Percentiles rank a stretch among this genome's conserved stretches.
phyloP scores from a whole-genome alignment of 257 asterid genomes.

The Agastache rugosa region DNA sequence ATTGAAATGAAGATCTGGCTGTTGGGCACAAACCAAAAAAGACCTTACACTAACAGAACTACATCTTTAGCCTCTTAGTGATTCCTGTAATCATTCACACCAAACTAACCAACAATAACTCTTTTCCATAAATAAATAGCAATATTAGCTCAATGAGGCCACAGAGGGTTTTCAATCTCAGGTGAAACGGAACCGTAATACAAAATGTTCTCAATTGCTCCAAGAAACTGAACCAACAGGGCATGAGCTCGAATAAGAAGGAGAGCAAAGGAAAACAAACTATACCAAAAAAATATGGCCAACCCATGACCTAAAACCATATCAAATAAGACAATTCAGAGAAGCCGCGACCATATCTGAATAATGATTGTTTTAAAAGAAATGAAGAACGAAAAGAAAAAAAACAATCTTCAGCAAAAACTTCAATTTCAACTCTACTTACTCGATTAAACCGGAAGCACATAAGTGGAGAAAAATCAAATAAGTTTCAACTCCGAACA shows the following conservation, averaged over 20 bases:
- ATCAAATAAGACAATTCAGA: background rate
- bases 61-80: background rate
- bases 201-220: too few species aligned
- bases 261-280: background rate
- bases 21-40: background rate
- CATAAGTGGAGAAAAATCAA: background rate
- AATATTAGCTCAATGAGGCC: background rate
- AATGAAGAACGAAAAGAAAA: too few species aligned
- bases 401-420: constrained; percentile 16
- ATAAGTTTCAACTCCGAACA: background rate
- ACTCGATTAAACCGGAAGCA: constrained; percentile 17
- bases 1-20: background rate
- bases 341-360: too few species aligned
- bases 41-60: background rate
- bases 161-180: background rate
- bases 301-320: background rate
- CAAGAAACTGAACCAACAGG: background rate
- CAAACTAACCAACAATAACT: too few species aligned
- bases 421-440: constrained; percentile 23
- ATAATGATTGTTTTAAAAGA: too few species aligned
- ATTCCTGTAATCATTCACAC: background rate
- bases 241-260: background rate
- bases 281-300: background rate
- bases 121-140: background rate
- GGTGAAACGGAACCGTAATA: constrained; percentile 7